Evolutionary conservation across 371 early-diverging fungal genomes (phyloP).

Genomic region (Zopfochytrium polystomum): DNA sequence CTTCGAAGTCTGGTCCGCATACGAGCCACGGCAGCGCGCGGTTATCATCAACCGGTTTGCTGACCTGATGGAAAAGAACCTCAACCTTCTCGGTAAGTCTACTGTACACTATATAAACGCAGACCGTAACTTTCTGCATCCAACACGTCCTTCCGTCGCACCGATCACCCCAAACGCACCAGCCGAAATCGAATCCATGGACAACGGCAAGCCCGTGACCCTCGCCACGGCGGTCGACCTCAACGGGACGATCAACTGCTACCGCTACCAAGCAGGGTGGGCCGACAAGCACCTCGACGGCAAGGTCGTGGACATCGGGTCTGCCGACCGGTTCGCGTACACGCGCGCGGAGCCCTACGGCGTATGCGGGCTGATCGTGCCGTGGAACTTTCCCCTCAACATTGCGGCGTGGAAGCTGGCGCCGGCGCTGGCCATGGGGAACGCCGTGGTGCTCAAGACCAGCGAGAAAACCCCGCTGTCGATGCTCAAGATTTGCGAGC

Average conservation of each 20-base stretch:
- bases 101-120: too few relatives aligned
- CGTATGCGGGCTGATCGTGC: slow-evolving; percentile 41
- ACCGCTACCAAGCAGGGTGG: slow-evolving; percentile 42
- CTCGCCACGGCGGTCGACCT: slow-evolving; percentile 21
- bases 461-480: slow-evolving; percentile 78
- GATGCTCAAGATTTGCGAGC: slow-evolving; percentile 69
- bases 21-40: slow-evolving; percentile 29
- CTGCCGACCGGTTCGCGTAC: slow-evolving; percentile 21
- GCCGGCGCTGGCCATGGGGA: slow-evolving; percentile 43
- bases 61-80: slow-evolving; percentile 67
- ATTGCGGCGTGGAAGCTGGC: slow-evolving; percentile 44
- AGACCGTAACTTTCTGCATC: too few relatives aligned
- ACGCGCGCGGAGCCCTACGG: slow-evolving; percentile 41
- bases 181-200: slow-evolving; percentile 72
- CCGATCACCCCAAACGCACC: background rate
- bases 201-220: slow-evolving; percentile 74
- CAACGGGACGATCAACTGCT: background rate
- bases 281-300: slow-evolving; percentile 43
- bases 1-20: slow-evolving; percentile 42
- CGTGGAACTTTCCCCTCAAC: slow-evolving; percentile 38
- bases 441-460: slow-evolving; percentile 59
- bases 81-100: slow-evolving; percentile 64
- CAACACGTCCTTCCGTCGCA: too few relatives aligned
- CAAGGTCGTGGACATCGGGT: background rate
- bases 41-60: slow-evolving; percentile 63